phyloP scores from a whole-genome alignment of 208 protist genomes.

The Crithidia bombi region DNA sequence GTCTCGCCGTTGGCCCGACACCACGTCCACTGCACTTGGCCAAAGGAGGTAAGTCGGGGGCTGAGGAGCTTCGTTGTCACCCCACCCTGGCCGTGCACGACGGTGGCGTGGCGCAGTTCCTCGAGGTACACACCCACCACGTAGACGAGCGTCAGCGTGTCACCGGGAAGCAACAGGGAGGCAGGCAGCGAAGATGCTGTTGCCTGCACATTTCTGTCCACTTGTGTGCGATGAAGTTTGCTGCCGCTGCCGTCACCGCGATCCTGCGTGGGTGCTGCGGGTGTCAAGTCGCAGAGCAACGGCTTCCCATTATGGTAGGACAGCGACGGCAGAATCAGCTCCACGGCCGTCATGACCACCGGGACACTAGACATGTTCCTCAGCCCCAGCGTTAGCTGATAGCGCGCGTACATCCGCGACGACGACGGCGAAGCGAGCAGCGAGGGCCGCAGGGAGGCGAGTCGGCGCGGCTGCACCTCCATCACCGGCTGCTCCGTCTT shows the following conservation, averaged over 20 bases:
- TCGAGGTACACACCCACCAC: slow-evolving; percentile 37
- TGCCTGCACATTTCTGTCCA: neutral
- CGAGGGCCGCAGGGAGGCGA: slow-evolving; percentile 29
- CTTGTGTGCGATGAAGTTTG: neutral
- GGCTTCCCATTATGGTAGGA: slow-evolving; percentile 21
- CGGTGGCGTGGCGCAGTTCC: slow-evolving; percentile 37
- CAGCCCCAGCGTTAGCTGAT: slow-evolving; percentile 47
- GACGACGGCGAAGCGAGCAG: neutral
- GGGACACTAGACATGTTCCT: slow-evolving; percentile 55
- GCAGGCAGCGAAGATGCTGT: neutral
- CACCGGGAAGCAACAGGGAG: slow-evolving; percentile 35
- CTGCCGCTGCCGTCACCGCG: neutral
- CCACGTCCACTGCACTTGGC: slow-evolving; percentile 62
- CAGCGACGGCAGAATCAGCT: slow-evolving; percentile 17
- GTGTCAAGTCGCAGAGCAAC: slow-evolving; percentile 7
- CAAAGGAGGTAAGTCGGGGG: slow-evolving; percentile 41
- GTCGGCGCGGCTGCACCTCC: slow-evolving; percentile 36
- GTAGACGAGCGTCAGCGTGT: slow-evolving; percentile 44
- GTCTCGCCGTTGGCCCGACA: slow-evolving; percentile 55
- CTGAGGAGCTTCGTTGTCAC: slow-evolving; percentile 17
- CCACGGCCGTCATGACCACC: slow-evolving; percentile 17
- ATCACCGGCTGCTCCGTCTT: slow-evolving; percentile 51
- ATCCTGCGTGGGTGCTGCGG: neutral
- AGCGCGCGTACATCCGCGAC: slow-evolving; percentile 27
- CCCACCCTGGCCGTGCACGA: slow-evolving; percentile 28